These are phyloP conservation scores for Megacollybia marginata DNA, from an alignment of 768 basidiomycete genomes.

Conservation along the genomic window DNA sequence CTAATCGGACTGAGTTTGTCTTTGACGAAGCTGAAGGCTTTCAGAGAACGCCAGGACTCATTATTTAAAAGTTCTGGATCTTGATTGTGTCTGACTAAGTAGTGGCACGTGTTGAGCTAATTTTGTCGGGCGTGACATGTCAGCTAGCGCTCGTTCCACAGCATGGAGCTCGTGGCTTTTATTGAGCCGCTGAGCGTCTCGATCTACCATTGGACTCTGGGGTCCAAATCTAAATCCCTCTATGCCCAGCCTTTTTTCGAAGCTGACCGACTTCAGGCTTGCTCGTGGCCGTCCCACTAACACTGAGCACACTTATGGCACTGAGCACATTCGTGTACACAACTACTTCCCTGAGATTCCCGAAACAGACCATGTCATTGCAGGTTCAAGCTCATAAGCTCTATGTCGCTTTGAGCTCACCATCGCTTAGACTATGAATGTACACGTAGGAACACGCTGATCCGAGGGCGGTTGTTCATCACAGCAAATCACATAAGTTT, in stretches of 20 bases:
- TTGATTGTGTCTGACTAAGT: not conserved
- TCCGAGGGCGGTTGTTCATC: conserved; percentile 93
- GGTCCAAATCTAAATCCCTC: too few relatives aligned
- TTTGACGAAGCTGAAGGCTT: conserved; percentile 64
- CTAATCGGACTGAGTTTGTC: conserved; percentile 66
- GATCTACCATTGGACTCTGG: too few relatives aligned
- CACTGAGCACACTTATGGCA: too few relatives aligned
- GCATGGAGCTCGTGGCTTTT: too few relatives aligned
- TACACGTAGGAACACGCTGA: conserved; percentile 92
- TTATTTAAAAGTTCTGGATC: conserved; percentile 60
- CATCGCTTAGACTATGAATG: conserved; percentile 83
- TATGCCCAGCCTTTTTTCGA: too few relatives aligned
- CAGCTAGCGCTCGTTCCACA: too few relatives aligned
- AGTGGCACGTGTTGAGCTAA: too few relatives aligned
- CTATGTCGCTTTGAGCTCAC: conserved; percentile 2
- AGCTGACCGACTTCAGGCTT: too few relatives aligned
- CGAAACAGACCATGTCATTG: conserved; percentile 96
- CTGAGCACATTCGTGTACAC: conserved; percentile 95
- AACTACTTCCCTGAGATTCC: conserved; percentile 84
- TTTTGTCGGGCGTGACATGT: too few relatives aligned
- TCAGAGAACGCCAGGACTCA: conserved; percentile 60
- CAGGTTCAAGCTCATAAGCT: conserved; percentile 52
- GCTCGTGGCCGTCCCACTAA: too few relatives aligned
- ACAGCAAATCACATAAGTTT: too few relatives aligned
- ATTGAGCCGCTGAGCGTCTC: too few relatives aligned